phyloP scores from a whole-genome alignment of 257 asterid genomes.

The Salvia miltiorrhiza region DNA sequence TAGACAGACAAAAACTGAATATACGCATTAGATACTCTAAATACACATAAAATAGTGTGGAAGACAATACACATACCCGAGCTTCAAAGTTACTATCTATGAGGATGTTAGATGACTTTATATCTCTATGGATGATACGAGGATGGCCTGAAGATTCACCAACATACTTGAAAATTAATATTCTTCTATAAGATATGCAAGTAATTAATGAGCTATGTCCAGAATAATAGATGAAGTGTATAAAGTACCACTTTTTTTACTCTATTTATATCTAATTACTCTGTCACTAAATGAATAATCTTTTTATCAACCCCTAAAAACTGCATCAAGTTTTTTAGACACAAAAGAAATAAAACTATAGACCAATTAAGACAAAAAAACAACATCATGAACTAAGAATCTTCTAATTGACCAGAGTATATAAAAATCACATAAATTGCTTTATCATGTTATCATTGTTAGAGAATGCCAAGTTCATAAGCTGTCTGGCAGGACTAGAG shows the following conservation, averaged over 20 bases:
- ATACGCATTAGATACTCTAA: not conserved
- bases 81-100: constrained; percentile 70
- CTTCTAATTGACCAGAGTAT: not conserved
- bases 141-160: constrained; percentile 57
- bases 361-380: constrained; percentile 1
- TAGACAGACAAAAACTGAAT: not conserved
- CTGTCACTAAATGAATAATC: not conserved
- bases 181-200: not conserved
- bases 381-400: not conserved
- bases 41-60: not conserved
- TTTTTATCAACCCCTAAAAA: constrained; percentile 3
- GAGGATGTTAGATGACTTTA: constrained; percentile 81
- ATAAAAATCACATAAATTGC: not conserved
- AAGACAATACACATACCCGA: constrained; percentile 47
- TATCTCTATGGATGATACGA: constrained; percentile 83
- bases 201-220: not conserved
- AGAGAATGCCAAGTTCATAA: not conserved
- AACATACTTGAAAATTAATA: not conserved
- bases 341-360: not conserved
- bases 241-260: not conserved
- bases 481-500: not conserved
- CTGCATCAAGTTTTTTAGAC: constrained; percentile 2
- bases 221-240: not conserved
- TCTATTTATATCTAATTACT: not conserved
- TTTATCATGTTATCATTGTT: not conserved